Conservation (phyloP, 1,139 yeast species). For the Lodderomyces elongisporus region DNA sequence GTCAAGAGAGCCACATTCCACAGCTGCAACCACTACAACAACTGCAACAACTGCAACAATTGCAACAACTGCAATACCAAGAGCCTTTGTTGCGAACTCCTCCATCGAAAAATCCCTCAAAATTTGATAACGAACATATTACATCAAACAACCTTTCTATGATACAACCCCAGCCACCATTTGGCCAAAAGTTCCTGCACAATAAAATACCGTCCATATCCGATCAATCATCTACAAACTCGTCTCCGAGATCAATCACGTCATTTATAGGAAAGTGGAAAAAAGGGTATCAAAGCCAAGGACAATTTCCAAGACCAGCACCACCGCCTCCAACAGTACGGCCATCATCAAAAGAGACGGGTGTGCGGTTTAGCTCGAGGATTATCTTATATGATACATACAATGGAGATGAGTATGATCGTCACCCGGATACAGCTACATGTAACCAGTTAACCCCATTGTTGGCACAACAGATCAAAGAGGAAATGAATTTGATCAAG, state of each 20-base stretch:
- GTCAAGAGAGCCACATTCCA: background rate
- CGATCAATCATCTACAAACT: slow-evolving; percentile 17
- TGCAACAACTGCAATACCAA: background rate
- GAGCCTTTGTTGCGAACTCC: slow-evolving; percentile 1
- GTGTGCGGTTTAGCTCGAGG: slow-evolving; percentile 77
- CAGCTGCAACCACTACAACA: slow-evolving; percentile 1
- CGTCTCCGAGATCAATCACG: slow-evolving; percentile 31
- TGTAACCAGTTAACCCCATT: slow-evolving; percentile 89
- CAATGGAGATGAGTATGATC: slow-evolving; percentile 79
- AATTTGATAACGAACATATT: slow-evolving; percentile 4
- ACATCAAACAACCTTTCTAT: slow-evolving; percentile 1
- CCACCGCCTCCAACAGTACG: slow-evolving; percentile 8
- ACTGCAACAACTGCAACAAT: too few species aligned
- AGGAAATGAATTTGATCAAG: slow-evolving; percentile 76
- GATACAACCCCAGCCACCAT: slow-evolving; percentile 13
- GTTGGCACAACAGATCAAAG: slow-evolving; percentile 82
- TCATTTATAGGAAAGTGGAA: slow-evolving; percentile 27
- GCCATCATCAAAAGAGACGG: slow-evolving; percentile 12
- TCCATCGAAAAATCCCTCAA: slow-evolving; percentile 4
- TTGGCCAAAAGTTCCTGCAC: slow-evolving; percentile 22
- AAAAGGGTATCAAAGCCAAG: slow-evolving; percentile 3
- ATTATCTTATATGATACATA: slow-evolving; percentile 85
- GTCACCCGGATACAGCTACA: slow-evolving; percentile 91
- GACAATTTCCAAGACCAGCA: slow-evolving; percentile 8
- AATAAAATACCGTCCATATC: slow-evolving; percentile 23